phyloP scores from a whole-genome alignment of 148 eudicot species.

The Diospyros kaki region DNA sequence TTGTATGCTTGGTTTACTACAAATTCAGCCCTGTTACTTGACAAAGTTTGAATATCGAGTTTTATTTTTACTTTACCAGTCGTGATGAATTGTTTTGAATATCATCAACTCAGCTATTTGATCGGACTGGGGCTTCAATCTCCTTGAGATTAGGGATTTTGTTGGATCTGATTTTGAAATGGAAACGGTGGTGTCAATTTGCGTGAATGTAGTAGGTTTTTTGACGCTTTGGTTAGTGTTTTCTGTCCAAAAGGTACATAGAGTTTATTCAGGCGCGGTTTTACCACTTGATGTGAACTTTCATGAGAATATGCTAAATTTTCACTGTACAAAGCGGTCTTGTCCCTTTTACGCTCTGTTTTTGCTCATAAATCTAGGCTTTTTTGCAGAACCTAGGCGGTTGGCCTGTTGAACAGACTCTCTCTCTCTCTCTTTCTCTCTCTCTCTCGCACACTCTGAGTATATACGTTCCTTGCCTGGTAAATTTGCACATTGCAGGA shows the following conservation, averaged over 20 bases:
- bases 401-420: background rate
- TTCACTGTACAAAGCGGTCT: conserved; percentile 6
- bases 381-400: background rate
- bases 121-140: conserved; percentile 4
- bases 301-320: conserved; percentile 10
- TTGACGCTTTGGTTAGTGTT: background rate
- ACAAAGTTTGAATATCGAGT: background rate
- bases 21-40: background rate
- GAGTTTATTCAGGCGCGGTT: conserved; percentile 3
- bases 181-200: background rate
- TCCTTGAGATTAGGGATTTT: conserved; percentile 1
- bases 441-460: background rate
- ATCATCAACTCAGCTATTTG: background rate
- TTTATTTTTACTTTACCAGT: too few relatives aligned
- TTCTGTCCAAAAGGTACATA: background rate
- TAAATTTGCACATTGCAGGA: background rate
- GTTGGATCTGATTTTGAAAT: background rate
- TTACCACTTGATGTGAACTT: conserved; percentile 18
- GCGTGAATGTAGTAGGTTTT: background rate
- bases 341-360: background rate
- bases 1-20: background rate
- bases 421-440: background rate
- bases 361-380: background rate
- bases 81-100: background rate
- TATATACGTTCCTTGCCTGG: background rate